phyloP scores from a whole-genome alignment of 2,329 filamentous ascomycete genomes.

The Pseudopyrenochaeta lycopersici region DNA sequence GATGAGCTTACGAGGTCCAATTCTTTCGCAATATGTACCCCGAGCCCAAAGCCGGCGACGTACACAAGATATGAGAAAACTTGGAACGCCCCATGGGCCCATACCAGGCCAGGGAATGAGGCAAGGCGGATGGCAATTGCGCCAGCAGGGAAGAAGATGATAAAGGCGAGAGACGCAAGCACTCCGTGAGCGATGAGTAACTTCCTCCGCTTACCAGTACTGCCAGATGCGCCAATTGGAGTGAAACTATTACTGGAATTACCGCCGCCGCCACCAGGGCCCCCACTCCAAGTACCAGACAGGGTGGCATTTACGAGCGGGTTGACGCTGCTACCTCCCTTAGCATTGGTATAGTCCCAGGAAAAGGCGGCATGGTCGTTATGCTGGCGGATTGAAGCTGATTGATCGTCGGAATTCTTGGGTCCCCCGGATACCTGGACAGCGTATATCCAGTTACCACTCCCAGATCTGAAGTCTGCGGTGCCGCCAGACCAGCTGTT shows the following conservation, averaged over 20 bases:
- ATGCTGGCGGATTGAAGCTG: slow-evolving; percentile 57
- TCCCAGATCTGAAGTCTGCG: slow-evolving; percentile 58
- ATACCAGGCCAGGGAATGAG: slow-evolving; percentile 54
- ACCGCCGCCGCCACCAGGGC: slow-evolving; percentile 1
- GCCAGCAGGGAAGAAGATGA: slow-evolving; percentile 56
- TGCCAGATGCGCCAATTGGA: slow-evolving; percentile 12
- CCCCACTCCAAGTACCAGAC: slow-evolving; percentile 25
- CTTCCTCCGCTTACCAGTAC: slow-evolving; percentile 30
- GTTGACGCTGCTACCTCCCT: slow-evolving; percentile 58
- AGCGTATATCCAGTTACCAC: slow-evolving; percentile 63
- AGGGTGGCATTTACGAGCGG: slow-evolving; percentile 48
- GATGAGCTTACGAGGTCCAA: no score
- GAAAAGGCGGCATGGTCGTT: slow-evolving; percentile 51
- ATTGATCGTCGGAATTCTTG: slow-evolving; percentile 57
- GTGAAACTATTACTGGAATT: slow-evolving; percentile 27
- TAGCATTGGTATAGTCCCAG: slow-evolving; percentile 60
- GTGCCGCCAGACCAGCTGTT: slow-evolving; percentile 61
- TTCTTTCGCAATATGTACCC: slow-evolving; percentile 58
- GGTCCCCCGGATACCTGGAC: slow-evolving; percentile 55
- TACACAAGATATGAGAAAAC: slow-evolving; percentile 58
- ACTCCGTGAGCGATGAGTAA: slow-evolving; percentile 56
- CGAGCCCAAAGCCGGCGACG: slow-evolving; percentile 60
- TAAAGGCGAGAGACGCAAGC: slow-evolving; percentile 55
- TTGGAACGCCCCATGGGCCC: slow-evolving; percentile 59
- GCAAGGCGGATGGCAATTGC: slow-evolving; percentile 55